phyloP scores from a whole-genome alignment of 352 stramenopile species.

The Saprolegnia diclina region DNA sequence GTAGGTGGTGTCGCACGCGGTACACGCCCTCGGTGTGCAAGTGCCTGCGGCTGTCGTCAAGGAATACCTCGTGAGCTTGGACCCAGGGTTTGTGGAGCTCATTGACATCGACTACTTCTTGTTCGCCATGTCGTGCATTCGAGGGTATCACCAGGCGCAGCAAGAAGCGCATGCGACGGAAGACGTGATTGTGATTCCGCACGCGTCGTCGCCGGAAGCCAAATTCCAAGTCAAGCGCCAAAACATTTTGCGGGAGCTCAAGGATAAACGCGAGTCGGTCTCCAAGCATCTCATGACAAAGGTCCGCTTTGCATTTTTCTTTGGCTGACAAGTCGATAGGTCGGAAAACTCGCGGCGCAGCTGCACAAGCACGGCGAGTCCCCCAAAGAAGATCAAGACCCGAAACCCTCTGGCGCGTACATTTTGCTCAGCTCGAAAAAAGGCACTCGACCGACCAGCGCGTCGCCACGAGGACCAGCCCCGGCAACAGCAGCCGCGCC shows the following conservation, averaged over 20 bases:
- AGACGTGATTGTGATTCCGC: slow-evolving; percentile 49
- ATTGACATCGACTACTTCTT: slow-evolving; percentile 80
- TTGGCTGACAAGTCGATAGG: too few species aligned
- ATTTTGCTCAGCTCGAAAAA: slow-evolving; percentile 42
- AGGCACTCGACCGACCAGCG: slow-evolving; percentile 29
- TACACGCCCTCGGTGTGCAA: slow-evolving; percentile 65
- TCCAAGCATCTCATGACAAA: slow-evolving; percentile 66
- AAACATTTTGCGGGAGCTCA: slow-evolving; percentile 63
- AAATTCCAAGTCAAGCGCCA: slow-evolving; percentile 62
- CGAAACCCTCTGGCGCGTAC: slow-evolving; percentile 36
- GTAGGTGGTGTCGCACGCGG: slow-evolving; percentile 52
- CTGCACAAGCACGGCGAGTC: background rate
- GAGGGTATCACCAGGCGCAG: slow-evolving; percentile 54
- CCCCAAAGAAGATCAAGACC: slow-evolving; percentile 12
- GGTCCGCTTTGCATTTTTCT: slow-evolving; percentile 22
- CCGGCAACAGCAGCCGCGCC: background rate
- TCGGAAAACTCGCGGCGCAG: slow-evolving; percentile 5
- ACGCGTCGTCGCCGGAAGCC: slow-evolving; percentile 43
- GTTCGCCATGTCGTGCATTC: slow-evolving; percentile 74
- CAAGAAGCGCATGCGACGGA: slow-evolving; percentile 27
- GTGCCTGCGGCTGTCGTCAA: slow-evolving; percentile 45
- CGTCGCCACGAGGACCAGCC: background rate
- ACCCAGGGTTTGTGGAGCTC: slow-evolving; percentile 65
- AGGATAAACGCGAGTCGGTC: slow-evolving; percentile 64
- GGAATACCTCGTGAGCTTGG: slow-evolving; percentile 43